These are phyloP conservation scores for Chaetomium tenue DNA, from an alignment of 495 filamentous ascomycete species.

Conservation along the genomic window DNA sequence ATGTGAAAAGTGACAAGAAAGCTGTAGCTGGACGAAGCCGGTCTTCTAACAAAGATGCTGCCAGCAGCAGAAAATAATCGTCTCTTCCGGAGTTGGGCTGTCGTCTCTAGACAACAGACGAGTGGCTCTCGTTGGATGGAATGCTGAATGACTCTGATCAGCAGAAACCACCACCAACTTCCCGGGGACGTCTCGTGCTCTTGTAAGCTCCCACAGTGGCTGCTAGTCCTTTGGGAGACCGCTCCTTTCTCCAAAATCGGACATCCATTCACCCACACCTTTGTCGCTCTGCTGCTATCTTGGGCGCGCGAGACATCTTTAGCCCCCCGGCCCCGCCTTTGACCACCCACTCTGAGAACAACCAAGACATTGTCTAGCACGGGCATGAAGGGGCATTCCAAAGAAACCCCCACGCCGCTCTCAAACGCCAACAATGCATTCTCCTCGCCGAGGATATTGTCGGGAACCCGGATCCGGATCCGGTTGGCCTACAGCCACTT, in stretches of 20 bases:
- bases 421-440: constrained; percentile 12
- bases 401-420: constrained; percentile 1
- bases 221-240: constrained; percentile 4
- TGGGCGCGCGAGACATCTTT: constrained; percentile 11
- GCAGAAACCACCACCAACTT: background rate
- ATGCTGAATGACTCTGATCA: constrained; percentile 4
- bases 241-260: constrained; percentile 10
- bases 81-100: constrained; percentile 19
- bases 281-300: constrained; percentile 24
- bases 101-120: constrained; percentile 5
- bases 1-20: constrained; percentile 13
- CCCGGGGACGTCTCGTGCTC: constrained; percentile 14
- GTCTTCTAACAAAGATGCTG: constrained; percentile 10
- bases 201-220: constrained; percentile 13
- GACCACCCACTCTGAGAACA: constrained; percentile 9
- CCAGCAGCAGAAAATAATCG: constrained; percentile 23
- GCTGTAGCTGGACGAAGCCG: constrained; percentile 4
- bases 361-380: constrained; percentile 26
- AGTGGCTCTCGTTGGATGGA: constrained; percentile 6
- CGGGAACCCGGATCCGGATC: constrained; percentile 3
- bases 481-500: constrained; percentile 40
- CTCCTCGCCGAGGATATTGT: background rate
- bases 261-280: constrained; percentile 5
- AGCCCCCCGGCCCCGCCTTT: constrained; percentile 5
- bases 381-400: background rate